Conservation (phyloP, 2,329 filamentous ascomycete species). For the Trichoderma afroharzianum region DNA sequence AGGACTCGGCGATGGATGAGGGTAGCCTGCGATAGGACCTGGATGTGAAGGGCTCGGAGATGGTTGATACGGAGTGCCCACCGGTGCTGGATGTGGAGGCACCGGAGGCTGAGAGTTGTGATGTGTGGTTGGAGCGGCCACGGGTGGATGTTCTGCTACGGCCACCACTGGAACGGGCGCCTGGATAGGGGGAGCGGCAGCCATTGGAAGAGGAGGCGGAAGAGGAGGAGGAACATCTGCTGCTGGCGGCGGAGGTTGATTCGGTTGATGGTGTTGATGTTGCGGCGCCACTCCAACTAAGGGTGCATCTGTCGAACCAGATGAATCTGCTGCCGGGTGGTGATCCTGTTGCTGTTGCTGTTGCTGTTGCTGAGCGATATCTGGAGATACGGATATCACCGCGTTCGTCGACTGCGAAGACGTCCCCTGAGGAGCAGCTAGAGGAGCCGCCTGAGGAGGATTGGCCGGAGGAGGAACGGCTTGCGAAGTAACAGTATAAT, state of each 20-base stretch:
- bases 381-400: neutral
- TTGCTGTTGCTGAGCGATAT: neutral
- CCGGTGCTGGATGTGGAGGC: neutral
- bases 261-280: constrained; percentile 27
- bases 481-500: neutral
- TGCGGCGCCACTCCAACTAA: constrained; percentile 22
- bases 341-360: neutral
- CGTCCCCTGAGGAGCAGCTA: neutral
- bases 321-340: neutral
- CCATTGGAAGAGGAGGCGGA: neutral
- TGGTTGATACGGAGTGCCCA: neutral
- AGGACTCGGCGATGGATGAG: neutral
- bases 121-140: neutral
- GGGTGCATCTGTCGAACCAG: neutral
- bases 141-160: neutral
- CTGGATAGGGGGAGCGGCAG: neutral
- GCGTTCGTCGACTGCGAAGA: neutral
- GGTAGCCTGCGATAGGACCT: neutral
- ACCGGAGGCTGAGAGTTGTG: neutral
- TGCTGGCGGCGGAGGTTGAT: constrained; percentile 12
- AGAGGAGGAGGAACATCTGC: neutral
- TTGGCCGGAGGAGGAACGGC: neutral
- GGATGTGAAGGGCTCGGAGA: neutral
- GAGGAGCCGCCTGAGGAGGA: neutral
- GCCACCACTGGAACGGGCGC: neutral